Conservation (phyloP, 768 basidiomycete species). For the Lactarius psammicola region DNA sequence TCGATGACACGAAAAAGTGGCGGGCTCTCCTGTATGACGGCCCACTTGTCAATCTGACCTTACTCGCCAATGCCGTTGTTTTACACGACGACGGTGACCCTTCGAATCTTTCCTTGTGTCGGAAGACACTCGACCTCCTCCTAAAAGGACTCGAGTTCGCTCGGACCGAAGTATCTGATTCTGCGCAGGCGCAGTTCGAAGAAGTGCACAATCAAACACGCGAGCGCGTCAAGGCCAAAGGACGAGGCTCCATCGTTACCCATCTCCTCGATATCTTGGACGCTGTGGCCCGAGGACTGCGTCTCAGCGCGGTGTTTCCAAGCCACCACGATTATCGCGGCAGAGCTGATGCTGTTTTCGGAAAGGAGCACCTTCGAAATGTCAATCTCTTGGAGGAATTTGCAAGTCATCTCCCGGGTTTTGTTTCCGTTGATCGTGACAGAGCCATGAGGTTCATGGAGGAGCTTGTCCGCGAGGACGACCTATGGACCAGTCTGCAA, state of each 20-base stretch:
- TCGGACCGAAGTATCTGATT: neutral
- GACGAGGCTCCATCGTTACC: neutral
- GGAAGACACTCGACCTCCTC: constrained; percentile 2
- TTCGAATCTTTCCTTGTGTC: neutral
- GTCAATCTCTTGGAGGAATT: constrained; percentile 7
- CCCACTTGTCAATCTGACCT: constrained; percentile 11
- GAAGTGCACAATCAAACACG: neutral
- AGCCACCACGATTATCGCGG: neutral
- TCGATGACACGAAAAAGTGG: constrained; percentile 8
- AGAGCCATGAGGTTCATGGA: neutral
- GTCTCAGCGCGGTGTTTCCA: constrained; percentile 1
- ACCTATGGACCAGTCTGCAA: neutral
- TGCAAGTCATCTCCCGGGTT: neutral
- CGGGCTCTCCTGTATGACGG: neutral
- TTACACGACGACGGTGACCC: neutral
- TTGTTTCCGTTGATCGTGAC: neutral
- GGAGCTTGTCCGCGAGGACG: neutral
- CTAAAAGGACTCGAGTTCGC: constrained; percentile 4
- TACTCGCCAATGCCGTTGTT: neutral
- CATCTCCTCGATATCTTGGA: neutral
- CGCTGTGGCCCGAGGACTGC: neutral
- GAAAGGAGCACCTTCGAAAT: constrained; percentile 5
- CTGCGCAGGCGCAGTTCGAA: neutral
- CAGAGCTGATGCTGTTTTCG: neutral
- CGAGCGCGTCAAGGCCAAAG: neutral